These are phyloP conservation scores for Rhizopogon rudus DNA, from an alignment of 768 basidiomycete genomes.

Conservation along the genomic window DNA sequence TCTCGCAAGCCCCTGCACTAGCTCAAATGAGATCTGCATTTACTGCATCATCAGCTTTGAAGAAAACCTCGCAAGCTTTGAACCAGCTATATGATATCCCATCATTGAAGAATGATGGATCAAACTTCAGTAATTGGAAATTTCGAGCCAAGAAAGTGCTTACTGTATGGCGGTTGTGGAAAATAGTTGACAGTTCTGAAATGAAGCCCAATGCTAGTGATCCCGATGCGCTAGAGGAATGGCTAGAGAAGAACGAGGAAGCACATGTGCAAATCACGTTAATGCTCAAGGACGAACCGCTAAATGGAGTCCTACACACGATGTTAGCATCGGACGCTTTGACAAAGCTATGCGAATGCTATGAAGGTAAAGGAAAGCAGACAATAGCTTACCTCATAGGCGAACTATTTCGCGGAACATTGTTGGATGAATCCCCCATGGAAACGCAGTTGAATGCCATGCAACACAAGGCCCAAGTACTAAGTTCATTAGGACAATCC, in stretches of 20 bases:
- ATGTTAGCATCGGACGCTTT: too few relatives aligned
- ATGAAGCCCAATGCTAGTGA: not conserved
- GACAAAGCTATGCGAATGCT: too few relatives aligned
- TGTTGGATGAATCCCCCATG: too few relatives aligned
- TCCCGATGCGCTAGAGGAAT: not conserved
- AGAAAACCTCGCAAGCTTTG: not conserved
- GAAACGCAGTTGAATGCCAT: too few relatives aligned
- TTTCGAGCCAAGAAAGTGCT: constrained; percentile 11
- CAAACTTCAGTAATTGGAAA: constrained; percentile 10
- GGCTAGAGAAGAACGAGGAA: constrained; percentile 3
- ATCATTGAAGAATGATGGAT: constrained; percentile 5
- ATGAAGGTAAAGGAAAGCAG: too few relatives aligned
- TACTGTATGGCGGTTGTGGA: constrained; percentile 10
- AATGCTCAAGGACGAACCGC: too few relatives aligned
- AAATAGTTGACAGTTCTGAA: not conserved
- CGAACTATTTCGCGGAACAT: too few relatives aligned
- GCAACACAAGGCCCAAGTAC: too few relatives aligned
- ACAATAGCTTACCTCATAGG: too few relatives aligned
- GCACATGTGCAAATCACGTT: too few relatives aligned
- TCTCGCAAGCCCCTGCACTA: not conserved
- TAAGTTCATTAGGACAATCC: too few relatives aligned
- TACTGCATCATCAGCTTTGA: not conserved
- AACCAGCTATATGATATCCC: constrained; percentile 4
- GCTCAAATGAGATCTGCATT: not conserved
- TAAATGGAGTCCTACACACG: too few relatives aligned